Percentiles rank a stretch among this genome's conserved stretches.
phyloP scores from a whole-genome alignment of 106 monocot species.

The Iris macrosiphon region DNA sequence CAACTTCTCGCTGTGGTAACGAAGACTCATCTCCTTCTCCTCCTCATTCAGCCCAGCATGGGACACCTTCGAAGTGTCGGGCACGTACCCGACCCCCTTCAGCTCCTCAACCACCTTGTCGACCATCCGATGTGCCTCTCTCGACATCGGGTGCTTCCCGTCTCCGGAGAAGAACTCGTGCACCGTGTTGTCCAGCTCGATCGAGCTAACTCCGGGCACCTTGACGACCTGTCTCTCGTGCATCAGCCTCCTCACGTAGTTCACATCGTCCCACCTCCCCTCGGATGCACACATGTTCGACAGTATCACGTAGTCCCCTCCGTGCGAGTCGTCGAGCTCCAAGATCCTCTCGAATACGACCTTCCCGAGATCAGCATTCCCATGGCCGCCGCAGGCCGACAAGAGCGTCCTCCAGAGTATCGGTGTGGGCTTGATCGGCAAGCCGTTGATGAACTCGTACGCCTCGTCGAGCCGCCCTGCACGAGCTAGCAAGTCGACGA shows the following conservation, averaged over 20 bases:
- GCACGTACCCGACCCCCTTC: slow-evolving; percentile 47
- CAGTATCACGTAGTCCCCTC: slow-evolving; percentile 70
- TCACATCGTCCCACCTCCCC: slow-evolving; percentile 58
- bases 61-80: slow-evolving; percentile 46
- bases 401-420: slow-evolving; percentile 66
- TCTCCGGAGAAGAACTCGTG: slow-evolving; percentile 77
- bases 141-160: slow-evolving; percentile 48
- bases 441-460: slow-evolving; percentile 38
- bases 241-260: slow-evolving; percentile 48
- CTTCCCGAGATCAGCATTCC: slow-evolving; percentile 55
- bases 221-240: slow-evolving; percentile 42
- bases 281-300: slow-evolving; percentile 57
- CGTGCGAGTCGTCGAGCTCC: slow-evolving; percentile 52
- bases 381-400: slow-evolving; percentile 46
- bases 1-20: slow-evolving; percentile 87
- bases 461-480: slow-evolving; percentile 51
- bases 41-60: slow-evolving; percentile 53
- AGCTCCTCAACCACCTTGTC: slow-evolving; percentile 53
- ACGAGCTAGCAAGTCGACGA: slow-evolving; percentile 65
- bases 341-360: slow-evolving; percentile 53
- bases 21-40: slow-evolving; percentile 56
- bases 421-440: slow-evolving; percentile 47
- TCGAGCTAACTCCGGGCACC: slow-evolving; percentile 75
- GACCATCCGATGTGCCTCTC: slow-evolving; percentile 34
- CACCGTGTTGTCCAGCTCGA: slow-evolving; percentile 46